Conservation (phyloP, 192 early-diverging fungal species). For the Linderina pennispora region DNA sequence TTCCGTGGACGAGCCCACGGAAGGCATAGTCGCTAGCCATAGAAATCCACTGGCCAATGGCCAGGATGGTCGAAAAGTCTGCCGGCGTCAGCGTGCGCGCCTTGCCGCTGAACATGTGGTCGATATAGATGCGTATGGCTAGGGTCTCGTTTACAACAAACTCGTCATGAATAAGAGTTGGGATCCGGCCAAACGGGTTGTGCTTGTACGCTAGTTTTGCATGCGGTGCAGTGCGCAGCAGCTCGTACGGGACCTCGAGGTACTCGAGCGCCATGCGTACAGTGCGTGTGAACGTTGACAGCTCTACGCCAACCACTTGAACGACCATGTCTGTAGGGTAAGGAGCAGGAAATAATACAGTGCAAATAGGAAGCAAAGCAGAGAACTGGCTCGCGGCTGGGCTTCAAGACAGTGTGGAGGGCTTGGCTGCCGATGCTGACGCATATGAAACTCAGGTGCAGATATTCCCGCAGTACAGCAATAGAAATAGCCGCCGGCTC, state of each 20-base stretch:
- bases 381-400: too few species aligned
- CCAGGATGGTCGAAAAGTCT: conserved; percentile 2
- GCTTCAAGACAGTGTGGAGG: too few species aligned
- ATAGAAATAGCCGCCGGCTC: too few species aligned
- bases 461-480: too few species aligned
- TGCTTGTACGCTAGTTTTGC: conserved; percentile 11
- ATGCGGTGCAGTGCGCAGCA: conserved; percentile 8
- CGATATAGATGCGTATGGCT: conserved; percentile 24
- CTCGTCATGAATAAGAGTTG: conserved; percentile 12
- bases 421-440: too few species aligned
- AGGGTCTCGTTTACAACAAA: conserved; percentile 16
- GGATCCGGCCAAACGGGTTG: conserved; percentile 34
- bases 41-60: conserved; percentile 16
- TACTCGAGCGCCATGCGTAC: conserved; percentile 27
- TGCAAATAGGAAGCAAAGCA: too few species aligned
- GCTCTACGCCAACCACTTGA: conserved; percentile 12
- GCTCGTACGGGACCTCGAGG: conserved; percentile 13
- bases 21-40: conserved; percentile 24
- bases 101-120: conserved; percentile 2
- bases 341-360: too few species aligned
- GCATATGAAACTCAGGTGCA: too few species aligned
- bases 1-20: conserved; percentile 5
- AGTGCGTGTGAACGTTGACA: conserved; percentile 33
- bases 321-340: too few species aligned
- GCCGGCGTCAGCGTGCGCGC: conserved; percentile 3